A percentile compares a stretch with the other conserved stretches of the same genome.
phyloP scores from a whole-genome alignment of 176 grass and related monocot species.

The Oryza punctata region DNA sequence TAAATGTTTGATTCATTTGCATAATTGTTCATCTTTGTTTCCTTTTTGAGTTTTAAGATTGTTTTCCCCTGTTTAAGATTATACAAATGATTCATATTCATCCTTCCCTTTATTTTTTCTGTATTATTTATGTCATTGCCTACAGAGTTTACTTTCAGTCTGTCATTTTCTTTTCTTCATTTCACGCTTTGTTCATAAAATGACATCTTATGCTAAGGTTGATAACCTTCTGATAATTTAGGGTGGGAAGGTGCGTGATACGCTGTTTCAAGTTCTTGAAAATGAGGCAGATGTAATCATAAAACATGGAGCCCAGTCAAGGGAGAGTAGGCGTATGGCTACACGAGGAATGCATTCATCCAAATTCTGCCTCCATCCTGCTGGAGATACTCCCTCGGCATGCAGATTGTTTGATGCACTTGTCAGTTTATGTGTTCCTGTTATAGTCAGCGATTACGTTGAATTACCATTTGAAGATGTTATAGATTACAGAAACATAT shows the following conservation, averaged over 20 bases:
- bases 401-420: constrained; percentile 86
- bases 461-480: constrained; percentile 85
- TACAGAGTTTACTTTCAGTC: not conserved
- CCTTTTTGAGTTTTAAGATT: not conserved
- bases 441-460: constrained; percentile 77
- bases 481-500: constrained; percentile 82
- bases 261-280: constrained; percentile 83
- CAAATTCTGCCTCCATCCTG: constrained; percentile 93
- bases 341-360: constrained; percentile 87
- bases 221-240: constrained; percentile 34
- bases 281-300: constrained; percentile 76
- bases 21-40: not conserved
- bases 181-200: constrained; percentile 9
- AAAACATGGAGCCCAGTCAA: constrained; percentile 83
- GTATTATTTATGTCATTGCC: not conserved
- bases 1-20: not conserved
- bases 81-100: not conserved
- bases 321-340: constrained; percentile 72
- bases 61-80: not conserved
- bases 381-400: constrained; percentile 79
- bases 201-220: not conserved
- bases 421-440: constrained; percentile 78
- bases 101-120: not conserved
- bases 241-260: constrained; percentile 84
- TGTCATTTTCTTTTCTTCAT: not conserved